phyloP scores from a whole-genome alignment of 139 green algal species.

The Zygnema cylindricum region DNA sequence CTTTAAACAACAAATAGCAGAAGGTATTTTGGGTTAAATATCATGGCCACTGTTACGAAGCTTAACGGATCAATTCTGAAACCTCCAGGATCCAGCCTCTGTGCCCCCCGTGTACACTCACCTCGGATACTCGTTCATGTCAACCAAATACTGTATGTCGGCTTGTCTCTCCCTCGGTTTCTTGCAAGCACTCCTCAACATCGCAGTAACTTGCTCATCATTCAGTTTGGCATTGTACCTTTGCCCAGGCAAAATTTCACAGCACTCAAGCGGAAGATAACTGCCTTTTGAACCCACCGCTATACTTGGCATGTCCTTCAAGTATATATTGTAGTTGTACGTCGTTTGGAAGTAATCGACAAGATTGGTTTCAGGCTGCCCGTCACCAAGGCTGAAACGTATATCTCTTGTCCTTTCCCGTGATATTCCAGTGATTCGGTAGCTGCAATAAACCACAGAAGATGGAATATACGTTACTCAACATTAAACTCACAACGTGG shows the following conservation, averaged over 20 bases:
- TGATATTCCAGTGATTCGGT: constrained; percentile 5
- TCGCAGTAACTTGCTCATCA: constrained; percentile 18
- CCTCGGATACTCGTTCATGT: constrained; percentile 12
- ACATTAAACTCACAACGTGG: too few relatives aligned
- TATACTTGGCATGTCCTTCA: constrained; percentile 20
- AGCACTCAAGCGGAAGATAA: constrained; percentile 43
- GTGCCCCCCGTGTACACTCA: constrained; percentile 2
- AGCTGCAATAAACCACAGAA: too few relatives aligned
- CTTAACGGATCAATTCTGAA: too few relatives aligned
- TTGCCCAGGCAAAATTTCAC: constrained; percentile 35
- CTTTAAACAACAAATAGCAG: too few relatives aligned
- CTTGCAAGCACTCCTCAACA: constrained; percentile 23
- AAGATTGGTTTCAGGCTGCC: constrained; percentile 13
- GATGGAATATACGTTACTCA: too few relatives aligned
- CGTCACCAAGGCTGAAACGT: constrained; percentile 11
- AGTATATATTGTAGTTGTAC: constrained; percentile 41
- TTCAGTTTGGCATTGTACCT: constrained; percentile 35
- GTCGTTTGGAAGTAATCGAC: constrained; percentile 41
- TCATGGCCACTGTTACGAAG: too few relatives aligned
- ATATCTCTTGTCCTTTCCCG: constrained; percentile 1
- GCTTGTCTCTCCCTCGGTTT: neutral
- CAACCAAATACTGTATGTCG: constrained; percentile 14
- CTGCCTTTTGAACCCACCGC: constrained; percentile 11
- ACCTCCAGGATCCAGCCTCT: too few relatives aligned
- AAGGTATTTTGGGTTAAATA: too few relatives aligned